phyloP scores from a whole-genome alignment of 192 early-diverging fungal genomes.

The Rhizophagus clarus region DNA sequence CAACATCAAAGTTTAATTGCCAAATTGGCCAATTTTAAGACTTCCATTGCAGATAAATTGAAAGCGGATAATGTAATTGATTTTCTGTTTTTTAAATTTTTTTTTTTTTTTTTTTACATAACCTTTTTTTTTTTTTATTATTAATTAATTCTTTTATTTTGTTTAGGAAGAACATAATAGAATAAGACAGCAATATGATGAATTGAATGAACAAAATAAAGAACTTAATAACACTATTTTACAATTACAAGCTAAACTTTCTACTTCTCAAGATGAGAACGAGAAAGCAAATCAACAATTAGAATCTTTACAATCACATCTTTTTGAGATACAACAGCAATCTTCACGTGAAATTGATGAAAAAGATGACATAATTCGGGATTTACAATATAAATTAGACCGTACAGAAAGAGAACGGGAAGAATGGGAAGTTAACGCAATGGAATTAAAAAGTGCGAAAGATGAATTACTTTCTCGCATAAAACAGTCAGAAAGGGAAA shows the following conservation, averaged over 20 bases:
- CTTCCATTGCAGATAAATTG: constrained; percentile 76
- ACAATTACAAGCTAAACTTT: constrained; percentile 50
- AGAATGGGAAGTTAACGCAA: constrained; percentile 56
- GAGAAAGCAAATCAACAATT: constrained; percentile 53
- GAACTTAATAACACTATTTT: constrained; percentile 62
- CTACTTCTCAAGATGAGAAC: constrained; percentile 43
- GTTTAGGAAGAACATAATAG: constrained; percentile 54
- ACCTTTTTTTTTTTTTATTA: neutral
- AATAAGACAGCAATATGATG: constrained; percentile 55
- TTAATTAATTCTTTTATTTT: constrained; percentile 1
- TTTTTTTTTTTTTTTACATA: neutral
- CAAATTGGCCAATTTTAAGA: constrained; percentile 79
- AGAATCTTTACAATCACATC: constrained; percentile 56
- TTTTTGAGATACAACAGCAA: constrained; percentile 65
- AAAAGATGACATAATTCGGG: constrained; percentile 53
- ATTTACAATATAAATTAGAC: constrained; percentile 59
- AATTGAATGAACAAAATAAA: constrained; percentile 58
- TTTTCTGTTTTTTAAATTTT: neutral
- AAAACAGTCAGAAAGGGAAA: constrained; percentile 56
- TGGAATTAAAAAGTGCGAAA: constrained; percentile 59
- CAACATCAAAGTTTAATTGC: constrained; percentile 75
- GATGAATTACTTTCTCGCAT: constrained; percentile 54
- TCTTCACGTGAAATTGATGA: constrained; percentile 57
- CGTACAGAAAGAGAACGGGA: constrained; percentile 63
- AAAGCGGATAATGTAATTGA: constrained; percentile 73